A percentile compares a stretch with the other conserved stretches of the same genome.
phyloP scores from a whole-genome alignment of 208 protist genomes.

The Zelonia costaricensis region DNA sequence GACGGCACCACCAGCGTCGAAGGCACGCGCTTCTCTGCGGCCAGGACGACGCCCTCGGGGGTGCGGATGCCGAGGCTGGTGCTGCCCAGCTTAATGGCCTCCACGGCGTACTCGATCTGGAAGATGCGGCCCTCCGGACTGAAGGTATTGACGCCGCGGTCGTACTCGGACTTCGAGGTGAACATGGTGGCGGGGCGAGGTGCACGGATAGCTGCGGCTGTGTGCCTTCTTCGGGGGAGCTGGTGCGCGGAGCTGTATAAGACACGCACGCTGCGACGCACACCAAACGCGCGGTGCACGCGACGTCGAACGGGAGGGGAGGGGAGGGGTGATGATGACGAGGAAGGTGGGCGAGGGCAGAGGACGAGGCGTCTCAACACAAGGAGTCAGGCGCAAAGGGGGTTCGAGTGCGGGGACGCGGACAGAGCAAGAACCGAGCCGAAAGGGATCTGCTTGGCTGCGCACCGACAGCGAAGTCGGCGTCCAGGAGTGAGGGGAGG shows the following conservation, averaged over 20 bases:
- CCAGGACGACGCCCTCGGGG: constrained; percentile 98
- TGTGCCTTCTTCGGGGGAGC: too few relatives aligned
- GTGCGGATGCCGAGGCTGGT: constrained; percentile 99
- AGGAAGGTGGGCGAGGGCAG: not conserved
- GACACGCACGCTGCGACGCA: too few relatives aligned
- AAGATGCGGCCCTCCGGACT: constrained; percentile 99
- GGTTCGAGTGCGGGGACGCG: not conserved
- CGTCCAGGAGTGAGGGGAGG: too few relatives aligned
- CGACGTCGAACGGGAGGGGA: too few relatives aligned
- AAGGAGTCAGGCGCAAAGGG: too few relatives aligned
- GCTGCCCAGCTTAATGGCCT: constrained; percentile 96
- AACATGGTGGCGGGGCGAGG: too few relatives aligned
- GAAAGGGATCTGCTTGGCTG: too few relatives aligned
- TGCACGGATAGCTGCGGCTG: too few relatives aligned
- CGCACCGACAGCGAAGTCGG: too few relatives aligned
- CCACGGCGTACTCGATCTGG: constrained; percentile 95
- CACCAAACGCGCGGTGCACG: too few relatives aligned
- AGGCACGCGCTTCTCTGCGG: constrained; percentile 98
- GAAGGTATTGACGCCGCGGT: constrained; percentile 99
- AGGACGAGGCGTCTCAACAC: too few relatives aligned
- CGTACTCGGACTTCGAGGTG: constrained; percentile 96
- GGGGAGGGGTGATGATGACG: not conserved
- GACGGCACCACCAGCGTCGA: constrained; percentile 97
- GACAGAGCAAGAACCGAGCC: not conserved
- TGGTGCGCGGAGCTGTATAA: too few relatives aligned